A percentile compares a stretch with the other conserved stretches of the same genome.
Conservation (phyloP, 176 grass and related monocot genomes). For the Thinopyrum elongatum region DNA sequence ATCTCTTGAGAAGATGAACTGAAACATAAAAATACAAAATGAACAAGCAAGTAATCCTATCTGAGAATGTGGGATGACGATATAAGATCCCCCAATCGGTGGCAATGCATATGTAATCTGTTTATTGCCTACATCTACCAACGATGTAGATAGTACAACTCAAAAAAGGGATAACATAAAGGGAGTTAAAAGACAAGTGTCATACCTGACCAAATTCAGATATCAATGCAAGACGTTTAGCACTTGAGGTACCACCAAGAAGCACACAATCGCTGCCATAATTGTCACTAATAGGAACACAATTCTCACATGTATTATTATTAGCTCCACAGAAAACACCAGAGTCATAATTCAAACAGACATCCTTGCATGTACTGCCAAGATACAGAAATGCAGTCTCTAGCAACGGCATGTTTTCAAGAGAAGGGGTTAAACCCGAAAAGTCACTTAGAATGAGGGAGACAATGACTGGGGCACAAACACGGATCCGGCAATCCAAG, state of each 20-base stretch:
- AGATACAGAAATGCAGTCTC: background rate
- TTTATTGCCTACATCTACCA: background rate
- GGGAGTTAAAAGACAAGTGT: background rate
- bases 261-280: background rate
- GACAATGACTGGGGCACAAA: background rate
- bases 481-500: background rate
- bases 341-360: background rate
- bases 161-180: background rate
- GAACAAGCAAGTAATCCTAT: background rate
- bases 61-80: too few species aligned
- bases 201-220: background rate
- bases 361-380: background rate
- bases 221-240: background rate
- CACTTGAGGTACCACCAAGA: conserved; percentile 1
- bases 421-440: background rate
- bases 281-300: background rate
- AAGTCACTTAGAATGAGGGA: background rate
- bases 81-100: too few species aligned
- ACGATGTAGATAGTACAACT: background rate
- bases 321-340: background rate
- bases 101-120: background rate
- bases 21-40: background rate
- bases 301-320: background rate
- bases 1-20: conserved; percentile 14
- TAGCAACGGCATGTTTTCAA: background rate